Percentiles rank a stretch among this genome's conserved stretches.
These are phyloP conservation scores for Jasminum sambac DNA, from an alignment of 257 asterid species.

Conservation along the genomic window DNA sequence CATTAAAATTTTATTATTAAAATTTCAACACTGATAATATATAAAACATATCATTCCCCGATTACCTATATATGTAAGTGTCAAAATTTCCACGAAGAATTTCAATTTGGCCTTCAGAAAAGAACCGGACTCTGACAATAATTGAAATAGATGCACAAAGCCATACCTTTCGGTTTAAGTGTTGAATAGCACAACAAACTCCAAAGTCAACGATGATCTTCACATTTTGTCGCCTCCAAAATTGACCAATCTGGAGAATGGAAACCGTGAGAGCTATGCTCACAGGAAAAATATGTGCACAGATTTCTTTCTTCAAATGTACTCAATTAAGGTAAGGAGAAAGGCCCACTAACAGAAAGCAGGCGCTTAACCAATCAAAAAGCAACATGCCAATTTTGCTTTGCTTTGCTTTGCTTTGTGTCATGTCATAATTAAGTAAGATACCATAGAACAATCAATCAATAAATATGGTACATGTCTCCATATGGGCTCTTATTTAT, in stretches of 20 bases:
- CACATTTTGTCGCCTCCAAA: conserved; percentile 8
- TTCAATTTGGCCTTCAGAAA: too few species aligned
- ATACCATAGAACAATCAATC: too few species aligned
- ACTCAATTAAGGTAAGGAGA: conserved; percentile 3
- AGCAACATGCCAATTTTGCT: background rate
- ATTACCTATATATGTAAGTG: too few species aligned
- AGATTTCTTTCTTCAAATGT: background rate
- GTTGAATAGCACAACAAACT: conserved; percentile 12
- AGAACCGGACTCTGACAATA: too few species aligned
- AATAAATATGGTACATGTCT: too few species aligned
- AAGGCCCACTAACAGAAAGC: conserved; percentile 8
- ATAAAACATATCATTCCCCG: too few species aligned
- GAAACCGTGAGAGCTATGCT: background rate
- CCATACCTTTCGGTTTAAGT: conserved; percentile 15
- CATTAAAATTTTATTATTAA: too few species aligned
- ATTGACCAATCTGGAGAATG: background rate
- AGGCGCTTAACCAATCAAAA: background rate
- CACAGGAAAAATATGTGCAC: background rate
- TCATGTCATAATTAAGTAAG: background rate
- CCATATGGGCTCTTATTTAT: too few species aligned
- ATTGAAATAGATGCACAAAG: background rate
- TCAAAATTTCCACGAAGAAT: too few species aligned
- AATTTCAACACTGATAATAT: too few species aligned
- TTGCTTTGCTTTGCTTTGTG: background rate
- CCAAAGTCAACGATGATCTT: background rate